Percentiles rank a stretch among this genome's conserved stretches.
Conservation (phyloP, 2,329 filamentous ascomycete genomes). For the Fusarium nygamai region DNA sequence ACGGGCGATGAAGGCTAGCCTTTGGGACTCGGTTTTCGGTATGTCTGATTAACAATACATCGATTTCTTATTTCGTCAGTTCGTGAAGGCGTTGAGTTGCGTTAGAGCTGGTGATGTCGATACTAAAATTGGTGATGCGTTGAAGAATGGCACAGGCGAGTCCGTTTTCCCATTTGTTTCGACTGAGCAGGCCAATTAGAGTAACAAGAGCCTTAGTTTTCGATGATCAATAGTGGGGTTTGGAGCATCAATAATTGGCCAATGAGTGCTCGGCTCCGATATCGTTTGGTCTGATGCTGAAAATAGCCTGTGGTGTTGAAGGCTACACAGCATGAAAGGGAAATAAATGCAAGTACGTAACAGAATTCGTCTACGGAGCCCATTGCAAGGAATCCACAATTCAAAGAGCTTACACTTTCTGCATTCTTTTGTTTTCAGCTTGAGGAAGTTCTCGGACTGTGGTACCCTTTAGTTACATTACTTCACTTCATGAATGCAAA, state of each 20-base stretch:
- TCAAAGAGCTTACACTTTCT: not conserved
- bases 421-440: not conserved
- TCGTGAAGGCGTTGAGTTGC: not conserved
- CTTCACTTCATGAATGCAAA: slow-evolving; percentile 8
- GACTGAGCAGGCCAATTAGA: slow-evolving; percentile 36
- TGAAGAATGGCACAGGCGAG: slow-evolving; percentile 19
- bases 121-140: slow-evolving; percentile 19
- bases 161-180: slow-evolving; percentile 36
- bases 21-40: not conserved
- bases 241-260: slow-evolving; percentile 30
- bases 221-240: not conserved
- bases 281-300: not conserved
- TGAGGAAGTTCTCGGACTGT: not conserved
- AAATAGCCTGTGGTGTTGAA: not conserved
- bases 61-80: not conserved
- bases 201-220: slow-evolving; percentile 2
- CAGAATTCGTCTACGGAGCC: too few relatives aligned
- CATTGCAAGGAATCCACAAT: not conserved
- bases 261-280: slow-evolving; percentile 15
- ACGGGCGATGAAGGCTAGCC: not conserved
- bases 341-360: too few relatives aligned
- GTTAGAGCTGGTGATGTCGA: slow-evolving; percentile 18
- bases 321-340: not conserved
- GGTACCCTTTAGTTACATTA: slow-evolving; percentile 2
- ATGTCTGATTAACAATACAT: not conserved